phyloP scores from a whole-genome alignment of 164 flowering plant genomes.

The Pachysandra terminalis region DNA sequence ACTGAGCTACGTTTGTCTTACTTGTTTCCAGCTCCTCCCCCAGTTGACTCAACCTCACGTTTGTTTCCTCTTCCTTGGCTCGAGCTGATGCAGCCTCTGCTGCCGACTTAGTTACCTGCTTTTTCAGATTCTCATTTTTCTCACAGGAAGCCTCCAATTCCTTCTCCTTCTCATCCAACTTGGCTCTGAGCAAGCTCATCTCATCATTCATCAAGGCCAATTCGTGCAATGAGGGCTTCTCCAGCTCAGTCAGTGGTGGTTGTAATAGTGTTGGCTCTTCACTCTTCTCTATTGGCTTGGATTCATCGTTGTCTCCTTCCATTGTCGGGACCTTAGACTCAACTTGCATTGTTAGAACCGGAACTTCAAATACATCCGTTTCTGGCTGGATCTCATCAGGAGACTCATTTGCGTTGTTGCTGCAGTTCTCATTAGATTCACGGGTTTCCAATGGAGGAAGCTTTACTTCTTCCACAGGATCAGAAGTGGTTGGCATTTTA shows the following conservation, averaged over 20 bases:
- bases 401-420: conserved; percentile 17
- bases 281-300: conserved; percentile 20
- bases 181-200: conserved; percentile 37
- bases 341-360: conserved; percentile 22
- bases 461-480: conserved; percentile 15
- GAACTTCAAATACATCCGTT: conserved; percentile 80
- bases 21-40: conserved; percentile 36
- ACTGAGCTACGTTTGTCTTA: conserved; percentile 11
- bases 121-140: conserved; percentile 49
- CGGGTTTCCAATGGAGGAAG: conserved; percentile 21
- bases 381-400: conserved; percentile 35
- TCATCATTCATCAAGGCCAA: conserved; percentile 43
- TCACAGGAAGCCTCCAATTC: conserved; percentile 32
- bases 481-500: conserved; percentile 19
- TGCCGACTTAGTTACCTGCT: conserved; percentile 35
- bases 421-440: conserved; percentile 12
- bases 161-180: conserved; percentile 45
- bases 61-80: conserved; percentile 40
- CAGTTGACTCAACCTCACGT: conserved; percentile 28
- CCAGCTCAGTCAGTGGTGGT: conserved; percentile 20
- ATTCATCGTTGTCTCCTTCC: conserved; percentile 28
- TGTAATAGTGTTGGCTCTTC: conserved; percentile 13
- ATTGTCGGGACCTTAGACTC: conserved; percentile 18
- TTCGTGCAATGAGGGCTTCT: conserved; percentile 26
- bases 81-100: conserved; percentile 29